Percentiles rank a stretch among this genome's conserved stretches.
phyloP scores from a whole-genome alignment of 2,329 filamentous ascomycete genomes.

The Aspergillus fijiensis region DNA sequence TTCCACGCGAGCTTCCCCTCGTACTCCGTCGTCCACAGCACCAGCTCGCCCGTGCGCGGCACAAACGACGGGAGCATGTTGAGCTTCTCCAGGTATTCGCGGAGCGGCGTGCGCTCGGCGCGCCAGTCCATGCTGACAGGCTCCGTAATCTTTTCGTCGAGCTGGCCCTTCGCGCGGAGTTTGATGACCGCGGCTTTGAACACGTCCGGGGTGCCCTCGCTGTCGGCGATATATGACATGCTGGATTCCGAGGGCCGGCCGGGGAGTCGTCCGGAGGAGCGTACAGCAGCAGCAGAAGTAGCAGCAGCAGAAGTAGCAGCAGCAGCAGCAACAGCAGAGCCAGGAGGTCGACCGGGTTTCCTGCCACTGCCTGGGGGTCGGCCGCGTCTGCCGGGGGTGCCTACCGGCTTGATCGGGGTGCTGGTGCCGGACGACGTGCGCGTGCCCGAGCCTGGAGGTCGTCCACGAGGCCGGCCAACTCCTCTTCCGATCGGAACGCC shows the following conservation, averaged over 20 bases:
- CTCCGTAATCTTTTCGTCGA: conserved; percentile 52
- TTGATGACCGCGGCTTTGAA: conserved; percentile 52
- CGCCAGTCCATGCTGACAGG: conserved; percentile 57
- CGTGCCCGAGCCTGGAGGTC: background rate
- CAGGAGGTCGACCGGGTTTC: conserved; percentile 12
- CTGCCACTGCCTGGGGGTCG: conserved; percentile 11
- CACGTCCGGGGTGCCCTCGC: conserved; percentile 56
- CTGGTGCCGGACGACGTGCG: background rate
- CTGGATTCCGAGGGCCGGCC: conserved; percentile 12
- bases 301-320: too few relatives aligned
- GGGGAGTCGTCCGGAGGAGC: background rate
- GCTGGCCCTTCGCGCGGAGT: conserved; percentile 40
- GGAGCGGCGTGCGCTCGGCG: conserved; percentile 48
- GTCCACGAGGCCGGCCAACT: background rate
- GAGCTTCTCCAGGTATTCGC: conserved; percentile 43
- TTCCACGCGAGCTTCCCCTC: conserved; percentile 42
- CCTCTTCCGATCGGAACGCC: background rate
- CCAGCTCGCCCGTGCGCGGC: conserved; percentile 57
- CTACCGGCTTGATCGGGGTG: conserved; percentile 8
- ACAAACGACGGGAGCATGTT: conserved; percentile 50
- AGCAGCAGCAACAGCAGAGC: background rate
- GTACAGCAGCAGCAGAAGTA: background rate
- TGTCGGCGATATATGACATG: conserved; percentile 35
- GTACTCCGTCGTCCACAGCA: conserved; percentile 50
- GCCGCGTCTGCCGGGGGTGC: conserved; percentile 6